A percentile compares a stretch with the other conserved stretches of the same genome.
Conservation (phyloP, 2,329 filamentous ascomycete species). For the Lachnellula occidentalis region DNA sequence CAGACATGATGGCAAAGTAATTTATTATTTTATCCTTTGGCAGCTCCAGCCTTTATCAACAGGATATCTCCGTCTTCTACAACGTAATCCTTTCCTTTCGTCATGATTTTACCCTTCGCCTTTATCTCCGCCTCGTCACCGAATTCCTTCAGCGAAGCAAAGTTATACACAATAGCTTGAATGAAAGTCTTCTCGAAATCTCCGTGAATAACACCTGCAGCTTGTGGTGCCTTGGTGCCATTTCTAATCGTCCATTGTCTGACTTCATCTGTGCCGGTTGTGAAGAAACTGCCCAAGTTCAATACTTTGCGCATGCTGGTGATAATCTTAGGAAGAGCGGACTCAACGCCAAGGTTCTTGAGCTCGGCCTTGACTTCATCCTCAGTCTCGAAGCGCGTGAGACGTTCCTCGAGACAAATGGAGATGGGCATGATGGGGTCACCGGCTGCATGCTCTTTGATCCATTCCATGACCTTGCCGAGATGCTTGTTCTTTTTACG, state of each 20-base stretch:
- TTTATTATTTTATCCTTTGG: constrained; percentile 26
- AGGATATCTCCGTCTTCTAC: constrained; percentile 66
- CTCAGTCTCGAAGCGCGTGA: constrained; percentile 74
- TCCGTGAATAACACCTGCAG: constrained; percentile 94
- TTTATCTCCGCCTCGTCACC: constrained; percentile 86
- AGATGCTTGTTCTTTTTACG: constrained; percentile 99
- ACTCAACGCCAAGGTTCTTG: constrained; percentile 82
- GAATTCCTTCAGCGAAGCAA: constrained; percentile 69
- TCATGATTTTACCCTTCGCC: constrained; percentile 94
- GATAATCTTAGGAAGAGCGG: constrained; percentile 86
- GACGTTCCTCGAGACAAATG: constrained; percentile 85
- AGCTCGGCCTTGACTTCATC: constrained; percentile 76
- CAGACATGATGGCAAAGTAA: neutral
- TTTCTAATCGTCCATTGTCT: constrained; percentile 97
- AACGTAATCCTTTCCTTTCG: constrained; percentile 96
- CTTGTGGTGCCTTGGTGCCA: constrained; percentile 94
- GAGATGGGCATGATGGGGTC: constrained; percentile 93
- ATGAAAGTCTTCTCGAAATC: constrained; percentile 99
- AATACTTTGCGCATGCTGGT: constrained; percentile 88
- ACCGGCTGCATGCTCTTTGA: constrained; percentile 81
- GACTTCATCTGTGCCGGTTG: constrained; percentile 90
- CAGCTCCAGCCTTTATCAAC: constrained; percentile 29
- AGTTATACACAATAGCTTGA: constrained; percentile 93
- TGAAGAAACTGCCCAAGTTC: constrained; percentile 94
- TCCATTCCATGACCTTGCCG: constrained; percentile 87